phyloP scores from a whole-genome alignment of 1,139 yeast species.

The Meyerozyma guilliermondii region DNA sequence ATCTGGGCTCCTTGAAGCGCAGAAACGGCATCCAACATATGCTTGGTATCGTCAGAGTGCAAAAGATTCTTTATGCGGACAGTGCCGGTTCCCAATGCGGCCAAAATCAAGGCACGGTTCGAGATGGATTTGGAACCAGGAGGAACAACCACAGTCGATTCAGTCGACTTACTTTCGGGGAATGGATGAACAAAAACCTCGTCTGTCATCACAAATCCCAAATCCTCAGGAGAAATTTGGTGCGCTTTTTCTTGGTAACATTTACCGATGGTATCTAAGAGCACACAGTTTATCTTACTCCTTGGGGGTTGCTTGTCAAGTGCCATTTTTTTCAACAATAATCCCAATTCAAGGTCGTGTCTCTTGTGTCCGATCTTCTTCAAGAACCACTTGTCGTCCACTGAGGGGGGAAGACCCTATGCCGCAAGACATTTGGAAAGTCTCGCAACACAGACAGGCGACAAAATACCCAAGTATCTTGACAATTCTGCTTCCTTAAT shows the following conservation, averaged over 20 bases:
- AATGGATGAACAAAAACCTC: constrained; percentile 67
- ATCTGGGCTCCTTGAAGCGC: constrained; percentile 78
- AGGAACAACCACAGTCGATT: constrained; percentile 57
- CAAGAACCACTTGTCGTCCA: constrained; percentile 64
- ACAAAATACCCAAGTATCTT: constrained; percentile 79
- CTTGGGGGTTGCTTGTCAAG: constrained; percentile 97
- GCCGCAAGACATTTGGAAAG: constrained; percentile 76
- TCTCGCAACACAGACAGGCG: constrained; percentile 94
- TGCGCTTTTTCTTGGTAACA: constrained; percentile 90
- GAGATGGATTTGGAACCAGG: constrained; percentile 98
- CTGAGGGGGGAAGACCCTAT: constrained; percentile 78
- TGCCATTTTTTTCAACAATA: constrained; percentile 77
- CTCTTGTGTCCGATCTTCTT: constrained; percentile 63
- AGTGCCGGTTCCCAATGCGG: constrained; percentile 85
- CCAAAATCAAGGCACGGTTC: constrained; percentile 86
- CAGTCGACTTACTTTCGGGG: constrained; percentile 29
- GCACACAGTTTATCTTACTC: constrained; percentile 77
- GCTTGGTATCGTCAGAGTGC: constrained; percentile 94
- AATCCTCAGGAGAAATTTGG: constrained; percentile 71
- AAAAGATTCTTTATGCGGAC: constrained; percentile 79
- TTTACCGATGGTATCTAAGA: constrained; percentile 79
- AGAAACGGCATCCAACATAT: constrained; percentile 86
- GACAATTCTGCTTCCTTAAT: constrained; percentile 92
- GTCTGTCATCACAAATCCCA: constrained; percentile 80
- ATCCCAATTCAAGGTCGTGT: constrained; percentile 61